Evolutionary conservation across 2,329 filamentous ascomycete species (phyloP), one percentile per base, ranked within the genome.

Genomic region (Trichoderma guizhouense): DNA sequence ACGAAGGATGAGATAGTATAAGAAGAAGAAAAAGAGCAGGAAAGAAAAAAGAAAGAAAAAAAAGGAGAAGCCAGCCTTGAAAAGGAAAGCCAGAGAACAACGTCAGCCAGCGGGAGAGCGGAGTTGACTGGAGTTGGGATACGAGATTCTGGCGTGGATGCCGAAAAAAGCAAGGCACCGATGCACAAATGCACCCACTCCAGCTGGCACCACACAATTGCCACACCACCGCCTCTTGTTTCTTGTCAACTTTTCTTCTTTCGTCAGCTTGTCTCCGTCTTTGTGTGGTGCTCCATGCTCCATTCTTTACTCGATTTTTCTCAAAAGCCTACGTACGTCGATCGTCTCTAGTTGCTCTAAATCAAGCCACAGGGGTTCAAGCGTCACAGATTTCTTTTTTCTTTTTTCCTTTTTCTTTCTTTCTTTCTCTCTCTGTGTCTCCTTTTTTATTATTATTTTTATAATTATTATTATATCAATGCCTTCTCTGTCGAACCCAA

Each of bases 131-230:
- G 34, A 36, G 47, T 53, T 28, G 57, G 57, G 67, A 69, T 69
- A 69, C 67, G 67, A 69, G 67, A 15, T 53, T 60, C 57, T 21
- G 36, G 36, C 24, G 64, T 55, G 51, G 53, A 47, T 61, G 53
- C 53, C 65, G 55, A 61, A 69, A 62, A 53, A 69, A 62, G 67
- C 67, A 62, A 69, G 66, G 55, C 36, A 69, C 66, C 55, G 28
- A 30, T 47, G 36, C 55, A 67, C 64, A 66, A 36, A 32, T 21
- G 11, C 28, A 62, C 32, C 60, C 60, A 57, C 30, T 32, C 14
- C 26, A 28, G 64, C 21, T 53, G 47, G 11, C 47, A 53, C 47
- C 47, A 36, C 34, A 14, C 34, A 14, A 36, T 36, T 36, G 34
- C 34, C 34, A 53, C 47, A 53, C 47, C 47, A 53, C 47, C 47